phyloP scores from a whole-genome alignment of 2,329 filamentous ascomycete species.

The Fusarium metavorans region DNA sequence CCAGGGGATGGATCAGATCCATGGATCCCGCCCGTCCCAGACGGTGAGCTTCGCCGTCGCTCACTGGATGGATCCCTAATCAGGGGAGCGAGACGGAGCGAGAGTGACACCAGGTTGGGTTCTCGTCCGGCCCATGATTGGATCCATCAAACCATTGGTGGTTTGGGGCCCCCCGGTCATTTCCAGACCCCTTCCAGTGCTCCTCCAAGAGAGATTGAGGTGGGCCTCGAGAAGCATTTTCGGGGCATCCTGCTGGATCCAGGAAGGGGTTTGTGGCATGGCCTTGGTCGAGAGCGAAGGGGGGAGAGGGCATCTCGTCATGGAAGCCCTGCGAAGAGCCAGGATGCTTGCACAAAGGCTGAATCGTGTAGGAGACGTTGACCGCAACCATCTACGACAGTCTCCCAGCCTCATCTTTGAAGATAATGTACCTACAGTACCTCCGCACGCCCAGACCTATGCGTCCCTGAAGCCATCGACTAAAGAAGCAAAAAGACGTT shows the following conservation, averaged over 20 bases:
- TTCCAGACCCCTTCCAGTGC: slow-evolving; percentile 34
- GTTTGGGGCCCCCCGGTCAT: slow-evolving; percentile 21
- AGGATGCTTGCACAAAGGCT: background rate
- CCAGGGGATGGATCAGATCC: slow-evolving; percentile 5
- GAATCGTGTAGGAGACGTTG: background rate
- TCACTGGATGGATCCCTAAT: slow-evolving; percentile 33
- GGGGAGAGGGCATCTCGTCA: slow-evolving; percentile 15
- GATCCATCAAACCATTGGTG: slow-evolving; percentile 21
- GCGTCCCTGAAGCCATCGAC: background rate
- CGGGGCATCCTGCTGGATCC: slow-evolving; percentile 29
- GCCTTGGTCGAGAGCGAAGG: slow-evolving; percentile 15
- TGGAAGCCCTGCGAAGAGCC: slow-evolving; percentile 23
- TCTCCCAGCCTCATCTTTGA: background rate
- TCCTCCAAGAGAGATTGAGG: slow-evolving; percentile 39
- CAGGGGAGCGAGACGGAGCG: slow-evolving; percentile 30
- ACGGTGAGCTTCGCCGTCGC: slow-evolving; percentile 28
- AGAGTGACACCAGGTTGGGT: slow-evolving; percentile 18
- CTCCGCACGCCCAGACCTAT: background rate
- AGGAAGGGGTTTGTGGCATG: slow-evolving; percentile 28
- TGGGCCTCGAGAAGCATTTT: slow-evolving; percentile 29
- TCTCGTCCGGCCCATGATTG: slow-evolving; percentile 7
- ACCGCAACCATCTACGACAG: background rate
- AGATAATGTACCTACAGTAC: background rate
- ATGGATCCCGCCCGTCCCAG: slow-evolving; percentile 33
- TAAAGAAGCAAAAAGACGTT: slow-evolving; percentile 26